Evolutionary conservation across 2,329 filamentous ascomycete genomes (phyloP).

Genomic region (Aspergillus ruber): DNA sequence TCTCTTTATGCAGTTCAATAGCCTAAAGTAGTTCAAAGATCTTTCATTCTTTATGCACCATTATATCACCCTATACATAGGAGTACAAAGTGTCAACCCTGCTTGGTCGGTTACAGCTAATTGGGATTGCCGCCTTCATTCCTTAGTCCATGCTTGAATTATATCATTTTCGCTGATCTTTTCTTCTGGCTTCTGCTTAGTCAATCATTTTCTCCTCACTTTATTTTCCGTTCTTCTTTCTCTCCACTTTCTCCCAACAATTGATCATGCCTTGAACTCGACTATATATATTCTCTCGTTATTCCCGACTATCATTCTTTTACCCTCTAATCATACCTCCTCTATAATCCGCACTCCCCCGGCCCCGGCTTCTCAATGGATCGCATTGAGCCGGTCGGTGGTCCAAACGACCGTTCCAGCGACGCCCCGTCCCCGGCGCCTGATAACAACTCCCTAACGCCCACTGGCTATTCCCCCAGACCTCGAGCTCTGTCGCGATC

Average conservation of each 20-base stretch:
- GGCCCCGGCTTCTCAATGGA: conserved; percentile 22
- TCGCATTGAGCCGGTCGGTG: conserved; percentile 30
- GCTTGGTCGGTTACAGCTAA: no score
- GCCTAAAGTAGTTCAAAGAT: no score
- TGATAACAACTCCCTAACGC: conserved; percentile 1
- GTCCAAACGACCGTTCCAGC: conserved; percentile 11
- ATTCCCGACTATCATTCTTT: neutral
- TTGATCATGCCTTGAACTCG: no score
- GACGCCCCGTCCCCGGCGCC: conserved; percentile 3
- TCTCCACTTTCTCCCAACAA: neutral
- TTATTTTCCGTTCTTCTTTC: neutral
- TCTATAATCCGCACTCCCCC: neutral
- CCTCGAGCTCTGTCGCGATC: conserved; percentile 18
- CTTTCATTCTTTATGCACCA: no score
- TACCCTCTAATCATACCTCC: neutral
- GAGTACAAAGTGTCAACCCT: no score
- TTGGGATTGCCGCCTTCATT: no score
- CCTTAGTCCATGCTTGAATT: no score
- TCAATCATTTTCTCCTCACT: no score
- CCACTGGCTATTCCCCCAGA: conserved; percentile 8
- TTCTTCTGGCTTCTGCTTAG: no score
- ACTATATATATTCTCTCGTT: neutral
- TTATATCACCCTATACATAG: no score
- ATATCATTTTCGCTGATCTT: no score
- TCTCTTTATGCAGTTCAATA: no score